Base-by-base conservation (phyloP, 148 eudicot genomes). In the Pharnaceum exiguum region DNA sequence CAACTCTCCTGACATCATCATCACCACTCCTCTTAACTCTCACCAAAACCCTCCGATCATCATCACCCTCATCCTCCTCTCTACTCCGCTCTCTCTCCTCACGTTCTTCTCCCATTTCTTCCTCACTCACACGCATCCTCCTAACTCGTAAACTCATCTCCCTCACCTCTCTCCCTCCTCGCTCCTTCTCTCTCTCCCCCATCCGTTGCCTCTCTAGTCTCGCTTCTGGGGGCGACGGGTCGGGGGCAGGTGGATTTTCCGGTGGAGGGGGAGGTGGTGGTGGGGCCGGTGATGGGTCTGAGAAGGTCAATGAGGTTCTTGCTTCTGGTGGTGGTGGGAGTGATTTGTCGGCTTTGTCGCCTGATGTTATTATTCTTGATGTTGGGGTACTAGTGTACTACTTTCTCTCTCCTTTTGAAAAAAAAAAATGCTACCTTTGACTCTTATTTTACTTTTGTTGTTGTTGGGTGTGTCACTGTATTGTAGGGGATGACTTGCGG, bases 401-500 rank as follows among this genome's bases (percentile, higher is more conserved):
- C 0, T 11, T 9, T 24, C 17, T 46, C 27, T n/a, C 16, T 39
- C 33, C 13, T 22, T 10, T 58, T 15, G 5, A 5, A 28, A 29
- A 42, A 22, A 8, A 9, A 11, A 3, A 26, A 35, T 11, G 48
- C 25, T 30, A 0, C 38, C 3, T 51, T 38, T 26, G 10, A 37
- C 23, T 26, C 17, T n/a, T 10, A 33, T 11, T 38, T 2, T 5
- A 4, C 21, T 25, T n/a, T 62, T 54, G 33, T 28, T 22, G 36
- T 10, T 17, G 55, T 25, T 43, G 28, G n/a, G 22, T 58, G 31
- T 37, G 16, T n/a, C n/a, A n/a, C n/a, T n/a, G n/a, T n/a, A n/a
- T n/a, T n/a, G n/a, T 47, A 91, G 96, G 98, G 98, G 40, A 93
- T 93, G 98, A 73, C 90, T 7, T 93, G 98, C 52, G 96, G 95